Conservation (phyloP, 2,329 filamentous ascomycete genomes). For the Fusarium equiseti region DNA sequence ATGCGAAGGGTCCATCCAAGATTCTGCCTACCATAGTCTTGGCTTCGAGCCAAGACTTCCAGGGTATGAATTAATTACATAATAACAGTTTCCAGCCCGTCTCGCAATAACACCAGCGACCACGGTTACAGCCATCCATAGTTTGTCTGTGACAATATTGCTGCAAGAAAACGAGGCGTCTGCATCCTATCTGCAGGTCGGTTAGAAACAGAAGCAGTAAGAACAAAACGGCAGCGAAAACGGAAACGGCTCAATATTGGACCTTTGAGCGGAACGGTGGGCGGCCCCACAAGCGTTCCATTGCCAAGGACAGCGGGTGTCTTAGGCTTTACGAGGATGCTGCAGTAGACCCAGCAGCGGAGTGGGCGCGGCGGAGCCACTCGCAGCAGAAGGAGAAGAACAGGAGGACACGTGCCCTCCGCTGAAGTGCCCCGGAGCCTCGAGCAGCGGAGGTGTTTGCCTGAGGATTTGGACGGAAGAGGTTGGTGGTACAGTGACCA, state of each 20-base stretch:
- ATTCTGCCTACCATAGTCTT: slow-evolving; percentile 9
- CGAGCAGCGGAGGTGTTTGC: slow-evolving; percentile 20
- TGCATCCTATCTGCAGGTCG: slow-evolving; percentile 10
- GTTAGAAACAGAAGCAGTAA: slow-evolving; percentile 1
- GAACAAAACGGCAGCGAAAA: slow-evolving; percentile 25
- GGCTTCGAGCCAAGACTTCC: slow-evolving; percentile 22
- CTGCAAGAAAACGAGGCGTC: slow-evolving; percentile 18
- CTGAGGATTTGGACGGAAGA: background rate
- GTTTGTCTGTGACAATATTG: slow-evolving; percentile 27
- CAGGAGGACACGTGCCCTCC: slow-evolving; percentile 40
- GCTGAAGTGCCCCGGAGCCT: slow-evolving; percentile 13
- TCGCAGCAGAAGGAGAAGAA: slow-evolving; percentile 3
- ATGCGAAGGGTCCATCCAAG: background rate
- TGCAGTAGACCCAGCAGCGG: slow-evolving; percentile 22
- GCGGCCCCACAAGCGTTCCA: slow-evolving; percentile 34
- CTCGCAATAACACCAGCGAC: background rate
- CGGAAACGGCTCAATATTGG: slow-evolving; percentile 19
- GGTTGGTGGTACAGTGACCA: background rate
- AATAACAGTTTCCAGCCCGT: slow-evolving; percentile 29
- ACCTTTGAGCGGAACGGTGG: slow-evolving; percentile 33
- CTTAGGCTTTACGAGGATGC: slow-evolving; percentile 13
- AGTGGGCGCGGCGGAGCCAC: slow-evolving; percentile 37
- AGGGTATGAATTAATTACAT: slow-evolving; percentile 16
- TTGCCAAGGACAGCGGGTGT: slow-evolving; percentile 33
- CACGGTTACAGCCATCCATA: slow-evolving; percentile 15